phyloP scores from a whole-genome alignment of 306 rosid genomes.

The Phaseolus lunatus region DNA sequence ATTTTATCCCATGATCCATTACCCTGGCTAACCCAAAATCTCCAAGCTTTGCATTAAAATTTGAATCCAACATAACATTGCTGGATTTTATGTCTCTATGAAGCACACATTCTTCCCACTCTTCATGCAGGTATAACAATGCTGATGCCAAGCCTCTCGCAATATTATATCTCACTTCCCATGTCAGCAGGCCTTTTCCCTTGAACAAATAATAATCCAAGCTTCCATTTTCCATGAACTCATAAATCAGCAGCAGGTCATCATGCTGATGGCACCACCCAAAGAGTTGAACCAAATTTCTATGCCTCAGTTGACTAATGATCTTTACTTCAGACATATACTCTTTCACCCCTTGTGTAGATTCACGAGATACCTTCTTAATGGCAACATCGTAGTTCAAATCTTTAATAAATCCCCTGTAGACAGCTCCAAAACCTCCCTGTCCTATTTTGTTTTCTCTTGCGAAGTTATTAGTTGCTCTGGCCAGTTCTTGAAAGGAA shows the following conservation, averaged over 20 bases:
- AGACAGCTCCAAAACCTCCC: conserved; percentile 31
- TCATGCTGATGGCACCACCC: background rate
- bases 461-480: conserved; percentile 49
- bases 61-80: conserved; percentile 51
- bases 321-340: background rate
- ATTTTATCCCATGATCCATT: conserved; percentile 32
- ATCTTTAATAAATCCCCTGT: background rate
- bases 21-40: conserved; percentile 55
- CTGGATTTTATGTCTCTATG: conserved; percentile 56
- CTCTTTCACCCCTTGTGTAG: background rate
- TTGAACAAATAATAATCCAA: background rate
- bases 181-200: background rate
- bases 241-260: no score
- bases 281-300: background rate
- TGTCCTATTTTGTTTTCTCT: conserved; percentile 46
- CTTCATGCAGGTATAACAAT: conserved; percentile 41
- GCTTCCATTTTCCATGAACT: background rate
- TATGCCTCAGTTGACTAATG: background rate
- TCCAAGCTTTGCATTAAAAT: conserved; percentile 52
- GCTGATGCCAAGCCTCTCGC: background rate
- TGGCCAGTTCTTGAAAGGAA: conserved; percentile 45
- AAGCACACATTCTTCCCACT: conserved; percentile 46
- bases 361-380: background rate
- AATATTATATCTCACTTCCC: background rate
- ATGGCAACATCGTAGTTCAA: background rate